Evolutionary conservation across 139 green algal species (phyloP).

Genomic region (Marvania coccoides): DNA sequence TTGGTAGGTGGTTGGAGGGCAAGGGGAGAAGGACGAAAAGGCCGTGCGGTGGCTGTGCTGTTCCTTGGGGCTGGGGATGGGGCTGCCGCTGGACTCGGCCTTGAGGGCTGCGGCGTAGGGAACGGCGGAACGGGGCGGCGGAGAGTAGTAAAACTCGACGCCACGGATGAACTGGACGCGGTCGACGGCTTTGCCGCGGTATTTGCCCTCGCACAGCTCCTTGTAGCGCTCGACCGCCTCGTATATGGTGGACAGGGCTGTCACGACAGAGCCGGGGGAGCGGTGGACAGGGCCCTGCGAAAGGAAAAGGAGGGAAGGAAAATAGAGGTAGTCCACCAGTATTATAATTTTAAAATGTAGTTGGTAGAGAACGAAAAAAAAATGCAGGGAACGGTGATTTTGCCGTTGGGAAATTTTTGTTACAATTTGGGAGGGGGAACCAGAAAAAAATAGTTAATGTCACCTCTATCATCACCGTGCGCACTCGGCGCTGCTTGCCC

Average conservation of each 20-base stretch:
- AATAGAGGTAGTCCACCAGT: neutral
- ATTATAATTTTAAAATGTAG: too few species aligned
- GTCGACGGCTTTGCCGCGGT: slow-evolving; percentile 54
- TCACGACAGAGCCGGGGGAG: slow-evolving; percentile 6
- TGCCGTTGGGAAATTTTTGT: too few species aligned
- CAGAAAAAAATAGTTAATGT: neutral
- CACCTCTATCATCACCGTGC: neutral
- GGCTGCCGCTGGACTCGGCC: slow-evolving; percentile 7
- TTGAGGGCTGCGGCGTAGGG: slow-evolving; percentile 68
- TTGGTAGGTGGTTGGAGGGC: too few species aligned
- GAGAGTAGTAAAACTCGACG: slow-evolving; percentile 83
- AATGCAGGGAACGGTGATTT: too few species aligned
- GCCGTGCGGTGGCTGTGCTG: too few species aligned
- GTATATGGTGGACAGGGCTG: slow-evolving; percentile 61
- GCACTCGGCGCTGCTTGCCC: slow-evolving; percentile 23
- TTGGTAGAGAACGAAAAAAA: too few species aligned
- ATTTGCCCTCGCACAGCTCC: slow-evolving; percentile 75
- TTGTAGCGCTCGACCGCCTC: slow-evolving; percentile 79
- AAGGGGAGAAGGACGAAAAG: too few species aligned
- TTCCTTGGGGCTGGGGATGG: too few species aligned
- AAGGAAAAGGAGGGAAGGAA: neutral
- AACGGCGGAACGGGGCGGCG: slow-evolving; percentile 66
- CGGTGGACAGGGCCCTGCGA: neutral
- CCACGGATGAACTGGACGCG: slow-evolving; percentile 67
- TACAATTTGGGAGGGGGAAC: neutral